Evolutionary conservation across 495 filamentous ascomycete species (phyloP), one percentile per base, ranked within the genome.

Genomic region (Penicillium nucicola): DNA sequence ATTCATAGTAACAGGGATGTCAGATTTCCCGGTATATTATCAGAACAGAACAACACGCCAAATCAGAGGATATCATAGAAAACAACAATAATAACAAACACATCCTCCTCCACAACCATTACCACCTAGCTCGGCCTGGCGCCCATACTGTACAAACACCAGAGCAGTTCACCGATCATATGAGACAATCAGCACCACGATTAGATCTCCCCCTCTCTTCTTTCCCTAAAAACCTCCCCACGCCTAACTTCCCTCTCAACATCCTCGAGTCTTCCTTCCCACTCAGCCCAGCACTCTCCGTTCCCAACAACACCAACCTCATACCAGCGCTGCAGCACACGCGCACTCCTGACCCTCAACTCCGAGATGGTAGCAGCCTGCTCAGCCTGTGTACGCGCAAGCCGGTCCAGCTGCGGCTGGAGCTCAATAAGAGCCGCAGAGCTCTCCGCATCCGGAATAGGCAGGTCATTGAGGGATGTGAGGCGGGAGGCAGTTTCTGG

Each of bases 271-370:
- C 87, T 66, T 5, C 78, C 79, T 68, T 95, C 88, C 58, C 84
- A 84, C 33, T 88, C 86, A 10, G 84, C 84, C 76, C 89, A 88
- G 47, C 77, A 84, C 53, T 86, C 81, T 0, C 86, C 84, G 55
- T 79, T 81, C 12, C 80, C 77, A 33, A 95, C 65, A 44, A 92
- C 72, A 11, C 83, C 78, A 19, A 83, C 67, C 58, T 91, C 83
- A 70, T 95, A 92, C 90, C 91, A 96, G 14, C 79, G 67, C 66
- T 89, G 80, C 47, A 97, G 64, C n/a, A 84, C 69, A 19, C 66
- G 64, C 48, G 90, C 92, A 48, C 82, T 95, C 15, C 87, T 76
- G n/a, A 76, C 74, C 40, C 90, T 66, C 50, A 98, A 64, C 50
- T 83, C 83, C 20, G 84, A 81, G 30, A 96, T 81, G 55, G 74